Conservation (phyloP, 495 filamentous ascomycete species). For the Penicillium cinerascens region DNA sequence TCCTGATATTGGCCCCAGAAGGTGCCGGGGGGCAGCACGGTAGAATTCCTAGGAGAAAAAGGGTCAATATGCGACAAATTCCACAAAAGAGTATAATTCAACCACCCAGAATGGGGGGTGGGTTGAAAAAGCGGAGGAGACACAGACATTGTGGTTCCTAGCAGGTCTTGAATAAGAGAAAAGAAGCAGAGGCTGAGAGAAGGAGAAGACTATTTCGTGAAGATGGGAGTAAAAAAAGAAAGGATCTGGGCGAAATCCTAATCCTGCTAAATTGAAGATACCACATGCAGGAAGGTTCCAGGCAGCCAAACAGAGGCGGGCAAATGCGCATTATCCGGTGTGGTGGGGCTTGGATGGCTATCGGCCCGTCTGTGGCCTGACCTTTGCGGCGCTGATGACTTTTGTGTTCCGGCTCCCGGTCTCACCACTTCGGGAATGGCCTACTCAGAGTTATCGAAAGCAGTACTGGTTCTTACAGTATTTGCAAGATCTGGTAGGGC, state of each 20-base stretch:
- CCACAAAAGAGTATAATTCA: slow-evolving; percentile 13
- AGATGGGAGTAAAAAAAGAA: slow-evolving; percentile 11
- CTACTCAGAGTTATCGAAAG: slow-evolving; percentile 13
- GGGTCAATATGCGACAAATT: slow-evolving; percentile 14
- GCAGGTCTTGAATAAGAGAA: slow-evolving; percentile 17
- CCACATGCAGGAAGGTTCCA: slow-evolving; percentile 9
- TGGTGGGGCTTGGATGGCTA: slow-evolving; percentile 11
- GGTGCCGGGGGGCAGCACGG: slow-evolving; percentile 51
- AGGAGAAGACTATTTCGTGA: slow-evolving; percentile 16
- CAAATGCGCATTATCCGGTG: slow-evolving; percentile 11
- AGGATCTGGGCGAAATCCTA: slow-evolving; percentile 9
- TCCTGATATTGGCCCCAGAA: slow-evolving; percentile 84
- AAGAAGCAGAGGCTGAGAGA: slow-evolving; percentile 14
- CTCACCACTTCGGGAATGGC: slow-evolving; percentile 11
- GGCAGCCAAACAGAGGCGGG: slow-evolving; percentile 13
- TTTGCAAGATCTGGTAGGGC: slow-evolving; percentile 11
- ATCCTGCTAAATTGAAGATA: slow-evolving; percentile 8
- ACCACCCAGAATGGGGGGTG: slow-evolving; percentile 6
- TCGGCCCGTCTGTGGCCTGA: slow-evolving; percentile 13
- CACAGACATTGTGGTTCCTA: slow-evolving; percentile 18
- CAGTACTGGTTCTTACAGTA: slow-evolving; percentile 13
- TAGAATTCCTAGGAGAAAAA: slow-evolving; percentile 50
- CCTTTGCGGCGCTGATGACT: slow-evolving; percentile 10
- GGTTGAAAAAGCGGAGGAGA: slow-evolving; percentile 10
- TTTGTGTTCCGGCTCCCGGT: slow-evolving; percentile 7